phyloP scores from a whole-genome alignment of 2,329 filamentous ascomycete genomes.

The Zopfia rhizophila region DNA sequence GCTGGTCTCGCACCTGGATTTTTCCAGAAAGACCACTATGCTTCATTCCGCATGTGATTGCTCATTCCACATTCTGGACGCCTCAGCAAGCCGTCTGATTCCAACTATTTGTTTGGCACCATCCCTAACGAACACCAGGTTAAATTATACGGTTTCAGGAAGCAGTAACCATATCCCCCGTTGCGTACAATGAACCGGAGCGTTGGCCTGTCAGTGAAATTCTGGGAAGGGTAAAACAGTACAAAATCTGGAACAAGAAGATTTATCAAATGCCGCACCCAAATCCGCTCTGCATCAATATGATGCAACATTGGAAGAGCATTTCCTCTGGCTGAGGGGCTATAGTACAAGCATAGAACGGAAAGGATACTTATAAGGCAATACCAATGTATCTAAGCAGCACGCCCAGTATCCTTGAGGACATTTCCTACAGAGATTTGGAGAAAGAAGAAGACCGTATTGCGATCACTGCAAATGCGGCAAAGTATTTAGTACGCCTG shows the following conservation, averaged over 20 bases:
- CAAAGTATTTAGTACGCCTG: constrained; percentile 24
- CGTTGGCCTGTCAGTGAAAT: constrained; percentile 21
- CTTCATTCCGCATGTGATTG: constrained; percentile 24
- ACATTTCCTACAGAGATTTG: constrained; percentile 24
- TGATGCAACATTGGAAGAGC: no score
- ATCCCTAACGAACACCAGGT: constrained; percentile 26
- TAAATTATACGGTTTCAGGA: constrained; percentile 21
- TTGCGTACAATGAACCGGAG: constrained; percentile 14
- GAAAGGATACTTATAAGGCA: not conserved
- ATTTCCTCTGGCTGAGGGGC: no score
- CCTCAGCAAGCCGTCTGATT: not conserved
- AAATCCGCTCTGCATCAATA: not conserved
- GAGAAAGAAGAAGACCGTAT: constrained; percentile 25
- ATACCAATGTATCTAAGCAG: constrained; percentile 19
- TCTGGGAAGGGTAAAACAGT: constrained; percentile 29
- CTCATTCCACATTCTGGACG: constrained; percentile 22
- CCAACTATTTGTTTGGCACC: constrained; percentile 12
- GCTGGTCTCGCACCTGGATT: constrained; percentile 35
- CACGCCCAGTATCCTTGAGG: constrained; percentile 27
- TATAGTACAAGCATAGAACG: no score
- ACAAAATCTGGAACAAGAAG: constrained; percentile 30
- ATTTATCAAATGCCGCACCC: not conserved
- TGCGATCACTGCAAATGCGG: constrained; percentile 29
- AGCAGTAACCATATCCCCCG: constrained; percentile 28
- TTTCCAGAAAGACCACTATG: constrained; percentile 36